Evolutionary conservation across 1,139 yeast species (phyloP), one percentile per base, ranked within the genome.

Genomic region (Nakaseomyces sp.): DNA sequence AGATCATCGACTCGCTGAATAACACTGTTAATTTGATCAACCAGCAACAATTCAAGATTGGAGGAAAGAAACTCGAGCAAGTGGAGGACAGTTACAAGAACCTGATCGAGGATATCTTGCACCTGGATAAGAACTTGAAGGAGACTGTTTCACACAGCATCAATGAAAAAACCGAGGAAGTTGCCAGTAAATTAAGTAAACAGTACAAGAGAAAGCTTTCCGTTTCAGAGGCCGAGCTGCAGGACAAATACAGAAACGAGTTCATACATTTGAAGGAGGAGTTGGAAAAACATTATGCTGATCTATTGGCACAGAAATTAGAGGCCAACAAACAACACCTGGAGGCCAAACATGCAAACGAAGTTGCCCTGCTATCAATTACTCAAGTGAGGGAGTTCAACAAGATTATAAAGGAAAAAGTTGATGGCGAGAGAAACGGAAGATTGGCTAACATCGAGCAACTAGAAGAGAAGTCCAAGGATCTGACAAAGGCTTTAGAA

Each of bases 361-460:
- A 83, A 48, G 75, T 89, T 32, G 70, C 80, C 22, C 72, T 84
- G 61, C 78, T 83, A 47, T 79, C 87, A 57, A 70, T 81, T 47
- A 81, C 79, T 53, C 83, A 84, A 55, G 78, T 88, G 47, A 75
- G 79, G 55, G 79, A 79, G 57, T 82, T 87, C 63, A 80, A 83
- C 52, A 69, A 74, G 50, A 71, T 80, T 49, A 70, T 91, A 46
- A 65, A 74, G 42, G 74, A 77, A 40, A 77, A 75, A 50, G 75
- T 93, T 43, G 94, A 87, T 55, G 58, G 68, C 26, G 98, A 91
- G 70, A 81, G 97, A 65, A 71, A 79, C 47, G 88, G 89, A 29
- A 81, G 94, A 60, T 75, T 88, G 55, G 75, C 84, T 42, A 74
- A 81, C 57, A 72, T 91, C 56, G 73, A 74, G 26, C 75, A 76